Evolutionary conservation across 352 stramenopile genomes (phyloP).

Genomic region (Blastocystis hominis): DNA sequence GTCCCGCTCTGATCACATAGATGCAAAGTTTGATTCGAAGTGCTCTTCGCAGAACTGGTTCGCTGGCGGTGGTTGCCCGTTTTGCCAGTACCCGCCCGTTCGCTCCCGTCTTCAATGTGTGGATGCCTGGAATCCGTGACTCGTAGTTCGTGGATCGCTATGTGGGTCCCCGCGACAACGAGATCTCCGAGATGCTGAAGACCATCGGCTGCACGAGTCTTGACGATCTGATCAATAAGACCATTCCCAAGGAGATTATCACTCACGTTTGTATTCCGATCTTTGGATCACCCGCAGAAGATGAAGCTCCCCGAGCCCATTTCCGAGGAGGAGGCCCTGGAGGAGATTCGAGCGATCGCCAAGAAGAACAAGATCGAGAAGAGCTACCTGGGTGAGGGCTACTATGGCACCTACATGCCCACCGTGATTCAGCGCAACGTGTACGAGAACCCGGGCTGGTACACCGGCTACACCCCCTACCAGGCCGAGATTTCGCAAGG

Average conservation of each 20-base stretch:
- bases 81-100: constrained; percentile 27
- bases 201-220: constrained; percentile 81
- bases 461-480: constrained; percentile 91
- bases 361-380: constrained; percentile 86
- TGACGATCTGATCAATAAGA: constrained; percentile 83
- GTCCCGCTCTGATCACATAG: not conserved
- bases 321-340: constrained; percentile 53
- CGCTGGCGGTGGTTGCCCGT: not conserved
- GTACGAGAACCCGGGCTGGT: constrained; percentile 95
- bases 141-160: constrained; percentile 56
- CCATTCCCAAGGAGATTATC: constrained; percentile 82
- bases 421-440: constrained; percentile 91
- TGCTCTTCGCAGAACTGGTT: constrained; percentile 27
- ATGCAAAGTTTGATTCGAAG: constrained; percentile 55
- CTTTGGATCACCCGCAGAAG: constrained; percentile 59
- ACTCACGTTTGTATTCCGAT: not conserved
- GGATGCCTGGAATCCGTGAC: not conserved
- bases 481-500: constrained; percentile 97
- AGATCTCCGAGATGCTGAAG: constrained; percentile 81
- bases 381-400: constrained; percentile 95
- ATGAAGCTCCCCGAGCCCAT: constrained; percentile 65
- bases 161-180: constrained; percentile 76
- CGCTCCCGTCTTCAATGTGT: constrained; percentile 49
- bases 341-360: constrained; percentile 67
- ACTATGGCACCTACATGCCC: constrained; percentile 88